These are phyloP conservation scores for Tricholoma bakamatsutake DNA, from an alignment of 768 basidiomycete genomes.

Conservation along the genomic window DNA sequence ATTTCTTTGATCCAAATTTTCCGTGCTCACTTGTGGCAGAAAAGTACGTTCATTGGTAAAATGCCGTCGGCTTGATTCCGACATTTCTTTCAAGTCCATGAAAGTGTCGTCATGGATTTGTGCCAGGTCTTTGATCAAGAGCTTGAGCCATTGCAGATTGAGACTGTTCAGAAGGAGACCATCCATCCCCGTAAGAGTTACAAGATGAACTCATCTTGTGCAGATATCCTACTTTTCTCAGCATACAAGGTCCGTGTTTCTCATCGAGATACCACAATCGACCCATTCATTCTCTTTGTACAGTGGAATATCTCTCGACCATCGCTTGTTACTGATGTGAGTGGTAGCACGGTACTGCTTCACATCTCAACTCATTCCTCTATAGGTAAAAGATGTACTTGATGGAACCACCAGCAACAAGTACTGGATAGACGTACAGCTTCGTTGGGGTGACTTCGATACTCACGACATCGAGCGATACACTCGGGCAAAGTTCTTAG, in stretches of 20 bases:
- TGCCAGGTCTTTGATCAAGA: constrained; percentile 99
- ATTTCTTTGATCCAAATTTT: constrained; percentile 99
- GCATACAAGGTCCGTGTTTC: constrained; percentile 61
- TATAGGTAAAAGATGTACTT: constrained; percentile 83
- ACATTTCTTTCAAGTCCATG: constrained; percentile 53
- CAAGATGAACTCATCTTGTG: constrained; percentile 99
- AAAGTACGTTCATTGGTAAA: constrained; percentile 59
- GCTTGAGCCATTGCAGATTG: constrained; percentile 94
- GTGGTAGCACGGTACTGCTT: constrained; percentile 17
- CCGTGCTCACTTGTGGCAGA: constrained; percentile 99
- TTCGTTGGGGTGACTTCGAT: constrained; percentile 98
- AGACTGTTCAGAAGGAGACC: constrained; percentile 99
- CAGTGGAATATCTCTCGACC: constrained; percentile 98
- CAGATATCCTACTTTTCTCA: constrained; percentile 96
- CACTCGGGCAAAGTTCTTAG: constrained; percentile 97
- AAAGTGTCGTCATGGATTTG: constrained; percentile 91
- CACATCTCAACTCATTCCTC: constrained; percentile 2
- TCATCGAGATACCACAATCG: background rate
- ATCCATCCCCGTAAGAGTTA: constrained; percentile 99
- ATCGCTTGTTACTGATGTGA: constrained; percentile 87
- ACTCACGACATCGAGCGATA: constrained; percentile 99
- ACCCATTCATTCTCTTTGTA: constrained; percentile 10
- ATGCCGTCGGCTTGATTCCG: constrained; percentile 13
- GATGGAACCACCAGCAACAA: constrained; percentile 99
- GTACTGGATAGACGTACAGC: constrained; percentile 96